phyloP scores from a whole-genome alignment of 2,329 filamentous ascomycete genomes.

The Verticillium longisporum region DNA sequence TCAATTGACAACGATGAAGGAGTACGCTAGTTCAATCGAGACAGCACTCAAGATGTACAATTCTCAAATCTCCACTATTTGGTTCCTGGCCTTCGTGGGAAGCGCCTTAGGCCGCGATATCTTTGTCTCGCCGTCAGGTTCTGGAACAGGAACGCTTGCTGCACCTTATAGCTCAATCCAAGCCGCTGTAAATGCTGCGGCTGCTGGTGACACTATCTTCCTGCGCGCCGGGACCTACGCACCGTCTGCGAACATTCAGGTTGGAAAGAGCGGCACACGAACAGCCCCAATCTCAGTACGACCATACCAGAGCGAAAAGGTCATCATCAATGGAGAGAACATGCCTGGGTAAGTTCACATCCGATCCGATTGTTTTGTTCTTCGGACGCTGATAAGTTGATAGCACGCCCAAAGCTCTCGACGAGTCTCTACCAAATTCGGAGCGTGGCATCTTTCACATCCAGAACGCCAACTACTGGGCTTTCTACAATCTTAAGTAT shows the following conservation, averaged over 20 bases:
- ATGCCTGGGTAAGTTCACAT: slow-evolving; percentile 20
- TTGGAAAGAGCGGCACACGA: slow-evolving; percentile 30
- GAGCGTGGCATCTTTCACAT: slow-evolving; percentile 38
- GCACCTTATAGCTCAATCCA: slow-evolving; percentile 34
- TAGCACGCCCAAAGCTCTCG: slow-evolving; percentile 30
- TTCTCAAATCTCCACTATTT: not conserved
- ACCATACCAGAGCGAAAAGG: slow-evolving; percentile 30
- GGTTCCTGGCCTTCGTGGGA: not conserved
- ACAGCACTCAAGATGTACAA: not conserved
- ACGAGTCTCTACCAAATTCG: slow-evolving; percentile 25
- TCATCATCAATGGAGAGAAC: slow-evolving; percentile 35
- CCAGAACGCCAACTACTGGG: slow-evolving; percentile 34
- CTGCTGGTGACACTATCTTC: slow-evolving; percentile 33
- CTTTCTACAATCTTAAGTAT: slow-evolving; percentile 28
- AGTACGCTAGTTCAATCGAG: not conserved
- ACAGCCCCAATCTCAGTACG: slow-evolving; percentile 29
- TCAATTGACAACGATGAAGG: no score
- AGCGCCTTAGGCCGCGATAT: slow-evolving; percentile 13
- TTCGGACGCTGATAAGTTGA: no score
- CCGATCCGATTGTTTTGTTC: no score
- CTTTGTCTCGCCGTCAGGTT: slow-evolving; percentile 33
- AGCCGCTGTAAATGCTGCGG: slow-evolving; percentile 30
- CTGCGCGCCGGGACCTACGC: slow-evolving; percentile 34
- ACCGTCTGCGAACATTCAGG: slow-evolving; percentile 33
- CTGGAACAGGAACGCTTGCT: slow-evolving; percentile 24